Evolutionary conservation across 768 basidiomycete species (phyloP), one percentile per base, ranked within the genome.

Genomic region (Scleroderma citrinum): DNA sequence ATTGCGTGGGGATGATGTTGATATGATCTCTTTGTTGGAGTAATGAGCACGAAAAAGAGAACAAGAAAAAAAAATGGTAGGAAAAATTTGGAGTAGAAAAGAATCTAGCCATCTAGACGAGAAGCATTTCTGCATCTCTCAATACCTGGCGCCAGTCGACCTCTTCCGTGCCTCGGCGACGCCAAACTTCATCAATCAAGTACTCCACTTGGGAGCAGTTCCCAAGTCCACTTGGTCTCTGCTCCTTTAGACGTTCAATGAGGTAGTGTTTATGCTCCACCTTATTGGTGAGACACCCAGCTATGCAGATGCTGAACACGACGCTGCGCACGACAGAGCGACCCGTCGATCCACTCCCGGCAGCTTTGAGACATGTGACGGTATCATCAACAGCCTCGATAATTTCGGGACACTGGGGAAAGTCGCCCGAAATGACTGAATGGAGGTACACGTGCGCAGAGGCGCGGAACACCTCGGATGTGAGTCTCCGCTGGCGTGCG

Each of bases 301-400:
- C 79, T 45, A 92, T 76, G 59, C 83, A 88, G 50, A 87, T 81
- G 39, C 79, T 77, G 57, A 90, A 88, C 56, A 90, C 85, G 23
- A 87, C 87, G 67, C 83, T 87, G 34, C 87, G 74, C 49, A 88
- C 76, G 23, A 90, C 83, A 13, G 76, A 72, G 37, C 75, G 73
- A 41, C 74, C 68, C 36, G 71, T 67, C 38, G 56, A 63, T n/a
- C 55, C 56, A 56, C 68, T 63, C 57, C 57, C 62, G 51, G 75
- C 71, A 14, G 50, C 56, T 56, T 54, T 63, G 48, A 85, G 68
- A 51, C 75, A 72, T 4, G 57, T 51, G 61, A 85, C 73, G 38
- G 78, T 78, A 19, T 82, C 76, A 16, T 71, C 48, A 24, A 88
- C 78, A 14, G 73, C 74, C 3, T 69, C 62, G 17, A 66, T 63